Percentiles rank a stretch among this genome's conserved stretches.
phyloP scores from a whole-genome alignment of 2,329 filamentous ascomycete genomes.

The Trichophyton simii region DNA sequence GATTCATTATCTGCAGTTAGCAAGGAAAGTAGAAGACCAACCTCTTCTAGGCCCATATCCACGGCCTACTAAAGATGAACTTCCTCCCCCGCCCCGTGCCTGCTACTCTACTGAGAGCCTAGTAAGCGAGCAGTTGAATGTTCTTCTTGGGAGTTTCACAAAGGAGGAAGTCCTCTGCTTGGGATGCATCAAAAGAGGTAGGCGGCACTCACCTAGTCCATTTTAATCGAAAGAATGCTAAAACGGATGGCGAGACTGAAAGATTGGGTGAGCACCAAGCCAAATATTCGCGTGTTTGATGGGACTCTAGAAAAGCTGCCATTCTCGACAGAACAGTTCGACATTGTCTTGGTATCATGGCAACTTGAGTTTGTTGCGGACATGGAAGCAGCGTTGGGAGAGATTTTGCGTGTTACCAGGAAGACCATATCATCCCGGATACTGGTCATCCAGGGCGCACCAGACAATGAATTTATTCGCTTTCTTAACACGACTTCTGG shows the following conservation, averaged over 20 bases:
- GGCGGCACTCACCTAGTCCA: too few species aligned
- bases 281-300: neutral
- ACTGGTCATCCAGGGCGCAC: conserved; percentile 6
- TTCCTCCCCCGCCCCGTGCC: neutral
- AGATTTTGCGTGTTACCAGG: conserved; percentile 5
- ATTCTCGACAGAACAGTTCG: conserved; percentile 5
- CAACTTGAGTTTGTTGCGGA: neutral
- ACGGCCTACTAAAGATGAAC: neutral
- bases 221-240: too few species aligned
- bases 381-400: neutral
- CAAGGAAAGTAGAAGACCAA: neutral
- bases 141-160: neutral
- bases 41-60: neutral
- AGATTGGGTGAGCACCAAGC: neutral
- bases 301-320: conserved; percentile 2
- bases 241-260: neutral
- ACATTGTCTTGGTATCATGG: conserved; percentile 1
- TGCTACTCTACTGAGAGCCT: neutral
- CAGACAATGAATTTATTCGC: conserved; percentile 4
- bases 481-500: conserved; percentile 4
- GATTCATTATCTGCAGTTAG: neutral
- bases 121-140: neutral
- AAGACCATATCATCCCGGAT: neutral
- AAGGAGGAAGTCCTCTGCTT: neutral
- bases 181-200: neutral